phyloP scores from a whole-genome alignment of 2,329 filamentous ascomycete genomes.

The Cercospora sojina region DNA sequence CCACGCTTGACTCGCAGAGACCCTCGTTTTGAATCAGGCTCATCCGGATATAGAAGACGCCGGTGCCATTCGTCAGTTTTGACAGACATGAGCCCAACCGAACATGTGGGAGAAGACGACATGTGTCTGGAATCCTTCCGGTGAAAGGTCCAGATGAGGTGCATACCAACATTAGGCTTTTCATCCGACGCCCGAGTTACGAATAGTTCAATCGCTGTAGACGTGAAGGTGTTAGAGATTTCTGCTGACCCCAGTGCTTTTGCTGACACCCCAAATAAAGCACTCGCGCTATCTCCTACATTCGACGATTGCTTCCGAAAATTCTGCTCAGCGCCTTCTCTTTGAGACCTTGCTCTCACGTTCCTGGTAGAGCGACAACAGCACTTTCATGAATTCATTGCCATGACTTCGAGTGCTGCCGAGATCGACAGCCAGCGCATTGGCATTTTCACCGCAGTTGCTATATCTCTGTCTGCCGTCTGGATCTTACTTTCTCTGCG shows the following conservation, averaged over 20 bases:
- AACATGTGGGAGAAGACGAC: neutral
- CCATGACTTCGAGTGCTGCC: conserved; percentile 16
- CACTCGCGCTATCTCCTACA: neutral
- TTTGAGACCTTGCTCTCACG: neutral
- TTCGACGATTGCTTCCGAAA: neutral
- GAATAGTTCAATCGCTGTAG: neutral
- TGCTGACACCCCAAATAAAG: neutral
- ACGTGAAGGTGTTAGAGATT: neutral
- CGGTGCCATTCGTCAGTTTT: neutral
- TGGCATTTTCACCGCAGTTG: conserved; percentile 11
- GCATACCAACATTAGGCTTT: neutral
- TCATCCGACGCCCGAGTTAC: neutral
- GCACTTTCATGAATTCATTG: neutral
- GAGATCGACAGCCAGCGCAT: neutral
- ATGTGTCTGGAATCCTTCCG: neutral
- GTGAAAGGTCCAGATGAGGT: neutral
- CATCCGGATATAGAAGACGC: neutral
- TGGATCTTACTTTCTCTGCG: conserved; percentile 43
- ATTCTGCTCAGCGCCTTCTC: neutral
- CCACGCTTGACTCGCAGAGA: conserved; percentile 9
- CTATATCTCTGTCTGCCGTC: conserved; percentile 14
- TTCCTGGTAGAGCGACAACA: neutral
- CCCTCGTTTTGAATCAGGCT: neutral
- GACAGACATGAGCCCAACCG: neutral
- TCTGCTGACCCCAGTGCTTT: neutral